Evolutionary conservation across 305 asterid genomes (phyloP).

Genomic region (Solanum hybrid): DNA sequence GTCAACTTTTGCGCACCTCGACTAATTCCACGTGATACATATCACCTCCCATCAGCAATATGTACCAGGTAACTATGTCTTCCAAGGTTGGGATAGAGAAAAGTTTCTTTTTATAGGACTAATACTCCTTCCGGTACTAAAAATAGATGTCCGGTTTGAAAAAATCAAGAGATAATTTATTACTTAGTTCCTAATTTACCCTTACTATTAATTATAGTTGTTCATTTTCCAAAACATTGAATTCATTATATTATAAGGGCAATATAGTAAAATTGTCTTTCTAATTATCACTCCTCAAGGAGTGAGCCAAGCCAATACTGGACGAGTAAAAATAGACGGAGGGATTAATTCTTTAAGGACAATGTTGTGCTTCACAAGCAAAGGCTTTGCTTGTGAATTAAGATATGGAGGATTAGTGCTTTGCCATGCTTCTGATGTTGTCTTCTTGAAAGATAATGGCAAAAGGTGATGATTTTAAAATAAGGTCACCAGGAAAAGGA

Average conservation of each 20-base stretch:
- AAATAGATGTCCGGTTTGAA: neutral
- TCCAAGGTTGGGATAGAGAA: neutral
- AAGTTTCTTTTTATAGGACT: neutral
- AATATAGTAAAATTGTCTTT: neutral
- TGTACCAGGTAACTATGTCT: neutral
- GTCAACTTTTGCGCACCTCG: neutral
- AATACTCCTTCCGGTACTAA: neutral
- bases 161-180: neutral
- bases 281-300: neutral
- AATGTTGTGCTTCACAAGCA: conserved; percentile 5
- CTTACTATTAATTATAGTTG: neutral
- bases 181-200: neutral
- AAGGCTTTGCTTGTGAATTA: conserved; percentile 32
- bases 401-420: conserved; percentile 18
- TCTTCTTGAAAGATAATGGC: conserved; percentile 7
- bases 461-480: neutral
- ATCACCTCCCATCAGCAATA: neutral
- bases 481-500: neutral
- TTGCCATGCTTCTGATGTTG: neutral
- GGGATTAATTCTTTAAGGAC: neutral
- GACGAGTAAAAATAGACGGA: neutral
- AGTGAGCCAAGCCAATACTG: neutral
- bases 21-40: neutral
- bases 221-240: neutral
- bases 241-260: neutral